Percentiles rank a stretch among this genome's conserved stretches.
These are phyloP conservation scores for Cryphonectria naterciae DNA, from an alignment of 2,329 filamentous ascomycete genomes.

Conservation along the genomic window DNA sequence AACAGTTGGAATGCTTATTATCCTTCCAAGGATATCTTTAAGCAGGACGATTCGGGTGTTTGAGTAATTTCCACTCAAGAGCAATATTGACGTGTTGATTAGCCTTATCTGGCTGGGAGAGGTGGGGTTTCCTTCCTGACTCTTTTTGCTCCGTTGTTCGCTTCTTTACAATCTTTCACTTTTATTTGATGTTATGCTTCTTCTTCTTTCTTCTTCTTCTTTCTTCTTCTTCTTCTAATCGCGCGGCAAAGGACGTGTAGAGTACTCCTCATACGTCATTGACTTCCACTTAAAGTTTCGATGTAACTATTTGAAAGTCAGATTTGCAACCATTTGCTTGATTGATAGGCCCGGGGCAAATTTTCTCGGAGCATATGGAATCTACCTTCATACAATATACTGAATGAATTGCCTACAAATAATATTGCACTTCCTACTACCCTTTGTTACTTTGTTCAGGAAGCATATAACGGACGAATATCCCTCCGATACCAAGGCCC, in stretches of 20 bases:
- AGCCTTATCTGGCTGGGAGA: neutral
- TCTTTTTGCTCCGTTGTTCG: neutral
- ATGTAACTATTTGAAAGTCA: neutral
- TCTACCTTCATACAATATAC: neutral
- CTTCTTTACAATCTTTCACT: neutral
- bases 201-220: neutral
- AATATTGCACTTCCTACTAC: neutral
- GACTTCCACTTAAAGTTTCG: neutral
- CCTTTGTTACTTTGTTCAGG: neutral
- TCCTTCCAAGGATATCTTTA: constrained; percentile 17
- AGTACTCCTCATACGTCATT: neutral
- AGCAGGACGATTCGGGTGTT: constrained; percentile 25
- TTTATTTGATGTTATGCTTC: neutral
- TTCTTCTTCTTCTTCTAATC: neutral
- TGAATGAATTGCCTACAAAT: neutral
- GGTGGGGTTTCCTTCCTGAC: neutral
- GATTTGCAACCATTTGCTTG: neutral
- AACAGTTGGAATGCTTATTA: constrained; percentile 24
- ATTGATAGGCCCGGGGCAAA: neutral
- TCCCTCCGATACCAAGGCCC: too few relatives aligned
- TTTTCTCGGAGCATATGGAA: neutral
- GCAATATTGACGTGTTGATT: neutral
- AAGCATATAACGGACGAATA: neutral
- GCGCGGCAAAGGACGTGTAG: neutral
- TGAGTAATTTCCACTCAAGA: neutral